Conservation (phyloP, 2,329 filamentous ascomycete species). For the Fusarium sp. region DNA sequence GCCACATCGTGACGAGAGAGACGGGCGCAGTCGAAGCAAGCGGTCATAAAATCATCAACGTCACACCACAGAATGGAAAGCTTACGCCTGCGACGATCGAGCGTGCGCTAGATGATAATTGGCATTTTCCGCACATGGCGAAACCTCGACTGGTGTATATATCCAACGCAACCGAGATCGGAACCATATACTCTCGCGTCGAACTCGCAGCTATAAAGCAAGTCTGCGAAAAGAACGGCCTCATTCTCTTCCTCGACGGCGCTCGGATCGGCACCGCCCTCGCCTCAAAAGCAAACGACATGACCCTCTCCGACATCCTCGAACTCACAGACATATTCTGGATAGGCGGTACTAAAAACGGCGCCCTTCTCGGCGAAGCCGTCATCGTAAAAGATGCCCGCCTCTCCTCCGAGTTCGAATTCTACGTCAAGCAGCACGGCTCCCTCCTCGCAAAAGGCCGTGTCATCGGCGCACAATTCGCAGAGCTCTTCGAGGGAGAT, state of each 20-base stretch:
- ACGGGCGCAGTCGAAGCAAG: conserved; percentile 61
- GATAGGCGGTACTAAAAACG: conserved; percentile 64
- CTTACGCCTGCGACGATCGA: conserved; percentile 55
- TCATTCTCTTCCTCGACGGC: conserved; percentile 59
- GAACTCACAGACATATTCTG: conserved; percentile 62
- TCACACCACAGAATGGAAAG: conserved; percentile 56
- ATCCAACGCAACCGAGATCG: conserved; percentile 61
- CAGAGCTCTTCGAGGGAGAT: conserved; percentile 56
- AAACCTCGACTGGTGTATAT: conserved; percentile 61
- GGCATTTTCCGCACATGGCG: conserved; percentile 62
- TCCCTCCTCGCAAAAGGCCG: conserved; percentile 60
- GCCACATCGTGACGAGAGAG: conserved; percentile 60
- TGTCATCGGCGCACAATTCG: conserved; percentile 59
- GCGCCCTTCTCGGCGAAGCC: conserved; percentile 60
- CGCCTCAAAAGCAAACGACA: conserved; percentile 53
- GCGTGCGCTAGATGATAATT: conserved; percentile 56
- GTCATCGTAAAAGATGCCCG: conserved; percentile 55
- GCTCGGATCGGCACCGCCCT: conserved; percentile 57
- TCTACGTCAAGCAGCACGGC: conserved; percentile 62
- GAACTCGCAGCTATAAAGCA: conserved; percentile 55
- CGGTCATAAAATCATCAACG: conserved; percentile 62
- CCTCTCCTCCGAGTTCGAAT: conserved; percentile 58
- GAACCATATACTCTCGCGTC: conserved; percentile 56
- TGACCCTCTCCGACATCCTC: conserved; percentile 55
- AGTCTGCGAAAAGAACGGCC: conserved; percentile 51